Evolutionary conservation across 495 filamentous ascomycete genomes (phyloP).

Genomic region (Neurospora africana): DNA sequence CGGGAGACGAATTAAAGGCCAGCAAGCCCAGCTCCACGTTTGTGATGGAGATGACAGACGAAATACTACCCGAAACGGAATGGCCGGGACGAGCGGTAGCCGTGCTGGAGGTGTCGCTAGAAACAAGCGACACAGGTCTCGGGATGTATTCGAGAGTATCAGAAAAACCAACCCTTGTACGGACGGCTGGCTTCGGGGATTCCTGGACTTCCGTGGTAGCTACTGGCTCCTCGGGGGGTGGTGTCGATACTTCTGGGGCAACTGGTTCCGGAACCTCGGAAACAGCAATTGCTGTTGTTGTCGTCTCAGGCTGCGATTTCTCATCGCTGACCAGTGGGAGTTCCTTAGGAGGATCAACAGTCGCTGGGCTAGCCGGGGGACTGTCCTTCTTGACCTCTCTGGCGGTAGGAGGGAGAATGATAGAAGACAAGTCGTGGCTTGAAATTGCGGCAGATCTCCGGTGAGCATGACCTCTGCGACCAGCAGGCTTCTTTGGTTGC

Average conservation of each 20-base stretch:
- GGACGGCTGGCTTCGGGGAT: slow-evolving; percentile 27
- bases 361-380: slow-evolving; percentile 59
- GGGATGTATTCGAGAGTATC: slow-evolving; percentile 58
- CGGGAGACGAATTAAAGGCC: slow-evolving; percentile 18
- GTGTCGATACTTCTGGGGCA: not conserved
- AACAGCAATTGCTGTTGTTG: not conserved
- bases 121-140: slow-evolving; percentile 61
- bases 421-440: slow-evolving; percentile 61
- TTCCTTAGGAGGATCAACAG: slow-evolving; percentile 27
- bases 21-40: slow-evolving; percentile 30
- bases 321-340: slow-evolving; percentile 23
- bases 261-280: not conserved
- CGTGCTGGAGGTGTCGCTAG: slow-evolving; percentile 62
- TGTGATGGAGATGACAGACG: slow-evolving; percentile 45
- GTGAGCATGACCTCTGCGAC: slow-evolving; percentile 66
- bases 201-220: slow-evolving; percentile 15
- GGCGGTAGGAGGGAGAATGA: slow-evolving; percentile 52
- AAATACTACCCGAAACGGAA: slow-evolving; percentile 53
- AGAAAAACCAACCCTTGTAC: slow-evolving; percentile 48
- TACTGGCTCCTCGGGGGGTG: not conserved
- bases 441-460: slow-evolving; percentile 80
- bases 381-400: slow-evolving; percentile 45
- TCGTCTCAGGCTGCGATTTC: slow-evolving; percentile 5
- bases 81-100: slow-evolving; percentile 50
- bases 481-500: slow-evolving; percentile 36